phyloP scores from a whole-genome alignment of 2,329 filamentous ascomycete genomes.

The Colletotrichum sojae region DNA sequence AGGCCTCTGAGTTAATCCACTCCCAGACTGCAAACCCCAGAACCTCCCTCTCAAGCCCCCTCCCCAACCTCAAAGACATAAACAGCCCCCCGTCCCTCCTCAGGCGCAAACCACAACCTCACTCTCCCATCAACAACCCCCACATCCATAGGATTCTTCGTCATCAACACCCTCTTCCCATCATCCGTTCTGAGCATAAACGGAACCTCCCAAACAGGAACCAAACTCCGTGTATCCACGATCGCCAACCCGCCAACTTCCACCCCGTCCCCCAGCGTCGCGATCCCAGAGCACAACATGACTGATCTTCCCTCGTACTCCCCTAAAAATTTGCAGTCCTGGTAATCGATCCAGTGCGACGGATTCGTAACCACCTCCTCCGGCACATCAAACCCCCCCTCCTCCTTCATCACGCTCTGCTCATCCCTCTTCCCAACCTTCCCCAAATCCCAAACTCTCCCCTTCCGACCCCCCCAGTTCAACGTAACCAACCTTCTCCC shows the following conservation, averaged over 20 bases:
- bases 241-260: conserved; percentile 62
- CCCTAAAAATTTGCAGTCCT: conserved; percentile 67
- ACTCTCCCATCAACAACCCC: conserved; percentile 59
- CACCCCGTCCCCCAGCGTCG: conserved; percentile 49
- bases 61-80: not conserved
- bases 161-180: conserved; percentile 54
- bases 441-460: conserved; percentile 53
- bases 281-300: conserved; percentile 64
- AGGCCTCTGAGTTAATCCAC: no score
- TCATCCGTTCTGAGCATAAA: conserved; percentile 54
- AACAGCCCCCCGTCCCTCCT: conserved; percentile 55
- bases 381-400: conserved; percentile 44
- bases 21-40: no score
- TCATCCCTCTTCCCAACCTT: not conserved
- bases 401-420: not conserved
- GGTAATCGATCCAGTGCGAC: conserved; percentile 62
- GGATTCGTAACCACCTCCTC: conserved; percentile 52
- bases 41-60: no score
- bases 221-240: conserved; percentile 61
- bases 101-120: conserved; percentile 62
- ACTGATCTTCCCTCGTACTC: conserved; percentile 54
- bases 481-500: conserved; percentile 54
- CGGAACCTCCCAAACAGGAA: conserved; percentile 61
- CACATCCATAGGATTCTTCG: conserved; percentile 65
- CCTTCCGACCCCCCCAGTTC: conserved; percentile 62